These are phyloP conservation scores for Neofusicoccum laricinum DNA, from an alignment of 2,329 filamentous ascomycete species.

Conservation along the genomic window DNA sequence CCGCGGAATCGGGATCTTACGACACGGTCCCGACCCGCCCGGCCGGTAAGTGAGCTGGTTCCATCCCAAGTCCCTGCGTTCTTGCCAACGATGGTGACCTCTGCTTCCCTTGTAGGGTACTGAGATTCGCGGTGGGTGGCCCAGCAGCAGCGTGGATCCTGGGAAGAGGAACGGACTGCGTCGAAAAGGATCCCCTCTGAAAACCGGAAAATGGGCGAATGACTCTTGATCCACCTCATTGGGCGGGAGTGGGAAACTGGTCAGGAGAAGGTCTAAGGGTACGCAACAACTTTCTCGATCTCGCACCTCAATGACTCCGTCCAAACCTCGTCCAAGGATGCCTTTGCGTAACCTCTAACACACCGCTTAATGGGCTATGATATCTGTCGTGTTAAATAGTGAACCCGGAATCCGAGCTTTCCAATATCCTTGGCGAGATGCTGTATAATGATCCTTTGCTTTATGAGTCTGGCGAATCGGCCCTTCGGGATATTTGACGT, in stretches of 20 bases:
- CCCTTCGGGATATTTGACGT: neutral
- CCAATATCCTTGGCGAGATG: neutral
- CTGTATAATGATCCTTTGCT: constrained; percentile 2
- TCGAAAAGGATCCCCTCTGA: neutral
- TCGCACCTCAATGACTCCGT: neutral
- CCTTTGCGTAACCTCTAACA: neutral
- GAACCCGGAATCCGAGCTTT: neutral
- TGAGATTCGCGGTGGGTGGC: neutral
- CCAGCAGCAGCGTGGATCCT: neutral
- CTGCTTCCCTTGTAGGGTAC: neutral
- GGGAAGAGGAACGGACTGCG: neutral
- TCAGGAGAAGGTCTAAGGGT: neutral
- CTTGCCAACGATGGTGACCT: neutral
- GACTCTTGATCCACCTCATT: neutral
- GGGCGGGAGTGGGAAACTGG: neutral
- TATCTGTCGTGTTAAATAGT: neutral
- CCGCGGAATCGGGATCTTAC: constrained; percentile 12
- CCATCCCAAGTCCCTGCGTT: constrained; percentile 5
- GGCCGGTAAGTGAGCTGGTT: constrained; percentile 1
- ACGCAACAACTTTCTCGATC: neutral
- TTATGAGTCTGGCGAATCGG: neutral
- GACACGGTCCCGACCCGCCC: neutral
- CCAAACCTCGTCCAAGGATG: neutral
- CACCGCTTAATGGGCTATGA: neutral
- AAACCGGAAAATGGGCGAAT: neutral